Evolutionary conservation across 2,329 filamentous ascomycete species (phyloP).

Genomic region (Trichoderma sp.): DNA sequence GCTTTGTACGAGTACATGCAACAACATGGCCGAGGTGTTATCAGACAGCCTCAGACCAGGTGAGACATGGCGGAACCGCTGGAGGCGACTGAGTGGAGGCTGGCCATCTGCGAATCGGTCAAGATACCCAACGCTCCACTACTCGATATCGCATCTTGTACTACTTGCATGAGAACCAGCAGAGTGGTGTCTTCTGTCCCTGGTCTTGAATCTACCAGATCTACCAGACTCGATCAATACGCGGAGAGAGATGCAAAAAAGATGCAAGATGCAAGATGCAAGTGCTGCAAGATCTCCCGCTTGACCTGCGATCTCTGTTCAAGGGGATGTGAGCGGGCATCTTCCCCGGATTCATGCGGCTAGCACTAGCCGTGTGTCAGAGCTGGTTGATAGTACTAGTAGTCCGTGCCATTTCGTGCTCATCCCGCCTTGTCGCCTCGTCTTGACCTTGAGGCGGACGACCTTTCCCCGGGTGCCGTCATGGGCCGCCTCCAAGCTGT

Average conservation of each 20-base stretch:
- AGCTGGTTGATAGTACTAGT: too few relatives aligned
- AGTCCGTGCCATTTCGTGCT: neutral
- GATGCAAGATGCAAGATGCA: too few relatives aligned
- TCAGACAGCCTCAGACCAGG: neutral
- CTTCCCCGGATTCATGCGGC: neutral
- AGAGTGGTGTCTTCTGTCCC: too few relatives aligned
- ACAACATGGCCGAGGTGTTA: neutral
- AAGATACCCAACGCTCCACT: too few relatives aligned
- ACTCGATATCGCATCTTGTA: too few relatives aligned
- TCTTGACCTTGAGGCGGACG: neutral
- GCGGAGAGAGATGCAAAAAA: too few relatives aligned
- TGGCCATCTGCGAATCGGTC: neutral
- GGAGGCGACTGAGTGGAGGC: neutral
- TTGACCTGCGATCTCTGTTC: neutral
- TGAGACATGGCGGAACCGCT: neutral
- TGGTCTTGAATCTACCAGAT: too few relatives aligned
- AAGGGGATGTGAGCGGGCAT: neutral
- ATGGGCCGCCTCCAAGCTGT: neutral
- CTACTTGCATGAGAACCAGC: too few relatives aligned
- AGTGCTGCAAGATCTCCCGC: too few relatives aligned
- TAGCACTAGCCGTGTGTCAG: neutral
- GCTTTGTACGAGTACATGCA: too few relatives aligned
- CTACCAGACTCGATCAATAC: too few relatives aligned
- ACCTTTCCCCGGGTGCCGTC: neutral
- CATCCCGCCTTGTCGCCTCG: neutral